Conservation (phyloP, 2,329 filamentous ascomycete genomes). For the Neofusicoccum umdonicola region DNA sequence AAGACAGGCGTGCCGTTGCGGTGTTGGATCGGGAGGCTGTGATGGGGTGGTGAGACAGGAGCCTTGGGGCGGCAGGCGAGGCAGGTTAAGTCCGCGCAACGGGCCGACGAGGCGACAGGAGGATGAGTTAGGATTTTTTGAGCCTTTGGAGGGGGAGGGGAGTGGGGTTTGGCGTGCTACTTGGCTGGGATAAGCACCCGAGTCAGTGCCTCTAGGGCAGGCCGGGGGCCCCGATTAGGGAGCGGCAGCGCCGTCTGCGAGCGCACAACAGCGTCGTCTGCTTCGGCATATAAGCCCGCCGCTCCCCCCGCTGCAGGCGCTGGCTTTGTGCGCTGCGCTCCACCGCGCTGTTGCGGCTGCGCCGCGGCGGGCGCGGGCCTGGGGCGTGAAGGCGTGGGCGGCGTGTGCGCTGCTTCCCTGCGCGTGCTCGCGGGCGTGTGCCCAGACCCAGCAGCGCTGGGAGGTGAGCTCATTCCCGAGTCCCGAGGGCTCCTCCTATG, state of each 20-base stretch:
- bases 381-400: background rate
- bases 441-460: background rate
- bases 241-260: background rate
- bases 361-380: background rate
- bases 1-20: background rate
- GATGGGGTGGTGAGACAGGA: background rate
- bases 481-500: background rate
- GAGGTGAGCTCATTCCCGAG: background rate
- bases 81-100: conserved; percentile 14
- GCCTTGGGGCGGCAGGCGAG: background rate
- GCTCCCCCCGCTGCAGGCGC: too few species aligned
- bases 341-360: background rate
- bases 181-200: conserved; percentile 11
- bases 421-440: background rate
- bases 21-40: background rate
- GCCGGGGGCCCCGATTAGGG: conserved; percentile 3
- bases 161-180: conserved; percentile 17
- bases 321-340: background rate
- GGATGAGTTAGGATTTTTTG: conserved; percentile 13
- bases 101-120: conserved; percentile 16
- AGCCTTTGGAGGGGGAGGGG: conserved; percentile 15
- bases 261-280: too few species aligned
- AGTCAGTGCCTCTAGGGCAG: conserved; percentile 14
- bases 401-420: background rate
- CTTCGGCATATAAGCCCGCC: too few species aligned